phyloP scores from a whole-genome alignment of 805 yeast species.

The Ogataea pini region DNA sequence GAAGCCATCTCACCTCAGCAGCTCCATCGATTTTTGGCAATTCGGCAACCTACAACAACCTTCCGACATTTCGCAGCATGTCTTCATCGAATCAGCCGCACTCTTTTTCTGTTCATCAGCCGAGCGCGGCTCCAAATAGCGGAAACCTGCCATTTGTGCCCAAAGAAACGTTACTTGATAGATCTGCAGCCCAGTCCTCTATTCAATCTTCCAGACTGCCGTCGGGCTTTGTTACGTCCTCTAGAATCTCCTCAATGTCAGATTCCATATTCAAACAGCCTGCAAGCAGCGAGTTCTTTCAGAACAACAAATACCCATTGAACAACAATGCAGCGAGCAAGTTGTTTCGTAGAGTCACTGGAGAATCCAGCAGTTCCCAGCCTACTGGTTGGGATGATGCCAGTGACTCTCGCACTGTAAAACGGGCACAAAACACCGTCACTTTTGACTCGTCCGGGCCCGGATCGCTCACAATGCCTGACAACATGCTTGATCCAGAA shows the following conservation, averaged over 20 bases:
- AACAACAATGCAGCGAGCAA: slow-evolving; percentile 7
- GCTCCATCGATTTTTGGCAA: slow-evolving; percentile 16
- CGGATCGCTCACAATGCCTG: slow-evolving; percentile 9
- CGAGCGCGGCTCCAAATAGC: slow-evolving; percentile 10
- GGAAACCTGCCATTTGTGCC: slow-evolving; percentile 23
- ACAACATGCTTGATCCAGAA: slow-evolving; percentile 20
- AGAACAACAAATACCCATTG: slow-evolving; percentile 5
- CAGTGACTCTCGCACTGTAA: not conserved
- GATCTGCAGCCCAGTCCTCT: not conserved
- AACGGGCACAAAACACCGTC: slow-evolving; percentile 2
- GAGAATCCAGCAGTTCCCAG: not conserved
- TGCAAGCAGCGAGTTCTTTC: slow-evolving; percentile 2
- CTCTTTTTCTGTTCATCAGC: slow-evolving; percentile 13
- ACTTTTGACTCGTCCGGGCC: slow-evolving; percentile 6
- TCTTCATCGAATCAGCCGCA: slow-evolving; percentile 10
- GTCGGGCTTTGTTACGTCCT: slow-evolving; percentile 13
- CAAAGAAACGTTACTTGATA: slow-evolving; percentile 16
- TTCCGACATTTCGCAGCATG: slow-evolving; percentile 20
- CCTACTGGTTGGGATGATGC: not conserved
- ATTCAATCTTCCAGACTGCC: not conserved
- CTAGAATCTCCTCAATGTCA: slow-evolving; percentile 14
- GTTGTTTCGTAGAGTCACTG: slow-evolving; percentile 7
- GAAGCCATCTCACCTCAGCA: slow-evolving; percentile 7
- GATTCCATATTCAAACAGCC: slow-evolving; percentile 4
- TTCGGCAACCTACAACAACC: slow-evolving; percentile 17